Evolutionary conservation across 352 stramenopile genomes (phyloP), one percentile per base, ranked within the genome.

Genomic region (Globisporangium splendens): DNA sequence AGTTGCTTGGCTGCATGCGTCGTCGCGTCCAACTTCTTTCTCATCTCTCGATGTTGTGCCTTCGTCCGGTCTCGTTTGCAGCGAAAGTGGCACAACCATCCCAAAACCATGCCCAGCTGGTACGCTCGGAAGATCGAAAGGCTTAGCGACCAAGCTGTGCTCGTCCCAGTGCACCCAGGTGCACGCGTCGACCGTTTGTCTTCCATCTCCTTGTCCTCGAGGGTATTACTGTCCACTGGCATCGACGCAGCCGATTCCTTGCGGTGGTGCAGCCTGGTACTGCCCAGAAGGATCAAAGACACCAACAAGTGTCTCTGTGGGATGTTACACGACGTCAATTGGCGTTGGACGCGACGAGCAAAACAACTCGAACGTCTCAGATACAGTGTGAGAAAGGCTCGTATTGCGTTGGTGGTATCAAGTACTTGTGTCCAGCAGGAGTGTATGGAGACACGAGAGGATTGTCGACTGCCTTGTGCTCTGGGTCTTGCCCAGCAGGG

Each of bases 171-270:
- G 79, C 44, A 66, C 77, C 17, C 38, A 47, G 46, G 24, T 56
- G 48, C 35, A 44, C 59, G 33, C 47, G 48, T 24, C 33, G 46
- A 22, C 62, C 11, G 64, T 62, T 18, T 92, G 79, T 15, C 13
- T 69, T n/a, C 75, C 67, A 0, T 85, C 79, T 8, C 66, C 46
- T 3, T 90, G 82, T 62, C 77, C 70, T 20, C 49, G 62, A 33
- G 77, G 83, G 8, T 89, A 70, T 44, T 90, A 80, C 59, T 92
- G 83, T 48, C 76, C 72, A 13, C 50, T 83, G 0, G 79, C 55
- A 3, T 66, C 74, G 12, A 61, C 56, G 35, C 17, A 64, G 0
- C 72, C 70, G 0, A 46, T 57, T 0, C 55, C 65, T 10, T 92
- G 82, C 28, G 82, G 82, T 28, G 28, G 57, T 33, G 50, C 64